Percentiles rank a stretch among this genome's conserved stretches.
Conservation (phyloP, 371 early-diverging fungal species). For the Mucor irregularis region DNA sequence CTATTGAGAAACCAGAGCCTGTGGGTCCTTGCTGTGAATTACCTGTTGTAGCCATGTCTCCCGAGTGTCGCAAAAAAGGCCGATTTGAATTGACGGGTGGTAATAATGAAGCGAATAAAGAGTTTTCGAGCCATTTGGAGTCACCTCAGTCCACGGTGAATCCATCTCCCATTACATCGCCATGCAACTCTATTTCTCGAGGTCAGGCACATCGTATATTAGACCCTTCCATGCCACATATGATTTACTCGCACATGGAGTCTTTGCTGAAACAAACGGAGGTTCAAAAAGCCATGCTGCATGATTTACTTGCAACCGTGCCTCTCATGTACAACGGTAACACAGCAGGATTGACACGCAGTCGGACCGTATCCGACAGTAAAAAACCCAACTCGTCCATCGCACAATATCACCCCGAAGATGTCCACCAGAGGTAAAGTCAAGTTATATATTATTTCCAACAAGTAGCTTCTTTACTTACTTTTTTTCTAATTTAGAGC, state of each 20-base stretch:
- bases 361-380: constrained; percentile 22
- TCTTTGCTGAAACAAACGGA: constrained; percentile 26
- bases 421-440: constrained; percentile 13
- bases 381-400: constrained; percentile 21
- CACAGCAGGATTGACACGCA: background rate
- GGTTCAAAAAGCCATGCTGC: constrained; percentile 26
- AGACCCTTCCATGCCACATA: constrained; percentile 16
- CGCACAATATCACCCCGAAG: constrained; percentile 11
- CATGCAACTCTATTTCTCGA: constrained; percentile 32
- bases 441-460: background rate
- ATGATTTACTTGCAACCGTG: constrained; percentile 17
- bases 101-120: constrained; percentile 2
- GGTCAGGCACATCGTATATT: constrained; percentile 29
- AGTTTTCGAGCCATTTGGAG: background rate
- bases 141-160: constrained; percentile 17
- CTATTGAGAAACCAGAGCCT: constrained; percentile 24
- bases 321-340: constrained; percentile 3
- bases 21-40: constrained; percentile 1
- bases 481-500: background rate
- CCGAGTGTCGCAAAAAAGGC: constrained; percentile 33
- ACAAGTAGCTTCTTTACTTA: too few species aligned
- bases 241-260: constrained; percentile 26
- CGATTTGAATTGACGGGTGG: constrained; percentile 36
- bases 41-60: constrained; percentile 3
- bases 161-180: constrained; percentile 28